These are phyloP conservation scores for Globisporangium polare DNA, from an alignment of 352 stramenopile genomes.

Conservation along the genomic window DNA sequence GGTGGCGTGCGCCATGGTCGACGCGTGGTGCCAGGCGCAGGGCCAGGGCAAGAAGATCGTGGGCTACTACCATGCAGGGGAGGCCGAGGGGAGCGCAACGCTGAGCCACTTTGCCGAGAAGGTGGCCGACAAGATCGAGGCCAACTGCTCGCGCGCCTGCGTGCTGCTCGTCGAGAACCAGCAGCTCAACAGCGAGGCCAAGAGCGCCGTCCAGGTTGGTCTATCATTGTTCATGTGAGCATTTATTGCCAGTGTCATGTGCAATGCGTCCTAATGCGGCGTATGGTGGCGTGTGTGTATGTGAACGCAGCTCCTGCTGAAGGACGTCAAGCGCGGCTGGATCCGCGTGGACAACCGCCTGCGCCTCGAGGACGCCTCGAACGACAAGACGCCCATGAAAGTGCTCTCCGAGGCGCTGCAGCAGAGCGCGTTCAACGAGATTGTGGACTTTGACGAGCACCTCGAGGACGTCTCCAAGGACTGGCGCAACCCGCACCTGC, in stretches of 20 bases:
- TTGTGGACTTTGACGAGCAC: conserved; percentile 80
- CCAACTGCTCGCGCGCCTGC: conserved; percentile 63
- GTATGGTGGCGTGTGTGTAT: conserved; percentile 2
- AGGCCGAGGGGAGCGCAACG: conserved; percentile 22
- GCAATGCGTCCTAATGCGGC: neutral
- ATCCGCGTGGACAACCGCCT: conserved; percentile 63
- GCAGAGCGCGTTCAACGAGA: conserved; percentile 38
- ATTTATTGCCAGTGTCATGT: neutral
- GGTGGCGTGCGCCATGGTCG: conserved; percentile 63
- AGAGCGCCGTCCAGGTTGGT: conserved; percentile 45
- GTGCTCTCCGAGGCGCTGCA: conserved; percentile 44
- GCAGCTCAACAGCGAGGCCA: conserved; percentile 51
- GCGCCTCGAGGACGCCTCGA: conserved; percentile 35
- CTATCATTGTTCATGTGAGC: no score
- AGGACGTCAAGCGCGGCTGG: conserved; percentile 82
- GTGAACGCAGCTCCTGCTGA: conserved; percentile 48
- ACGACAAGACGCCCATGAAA: conserved; percentile 27
- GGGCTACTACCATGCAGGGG: conserved; percentile 58
- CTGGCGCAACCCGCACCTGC: conserved; percentile 71
- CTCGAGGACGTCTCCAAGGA: conserved; percentile 67
- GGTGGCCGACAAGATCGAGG: conserved; percentile 62
- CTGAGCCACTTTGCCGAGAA: conserved; percentile 60
- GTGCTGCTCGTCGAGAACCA: conserved; percentile 63
- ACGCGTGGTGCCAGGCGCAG: conserved; percentile 41
- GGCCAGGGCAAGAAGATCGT: conserved; percentile 57